Conservation (phyloP, 2,329 filamentous ascomycete genomes). For the Emmonsia crescens region DNA sequence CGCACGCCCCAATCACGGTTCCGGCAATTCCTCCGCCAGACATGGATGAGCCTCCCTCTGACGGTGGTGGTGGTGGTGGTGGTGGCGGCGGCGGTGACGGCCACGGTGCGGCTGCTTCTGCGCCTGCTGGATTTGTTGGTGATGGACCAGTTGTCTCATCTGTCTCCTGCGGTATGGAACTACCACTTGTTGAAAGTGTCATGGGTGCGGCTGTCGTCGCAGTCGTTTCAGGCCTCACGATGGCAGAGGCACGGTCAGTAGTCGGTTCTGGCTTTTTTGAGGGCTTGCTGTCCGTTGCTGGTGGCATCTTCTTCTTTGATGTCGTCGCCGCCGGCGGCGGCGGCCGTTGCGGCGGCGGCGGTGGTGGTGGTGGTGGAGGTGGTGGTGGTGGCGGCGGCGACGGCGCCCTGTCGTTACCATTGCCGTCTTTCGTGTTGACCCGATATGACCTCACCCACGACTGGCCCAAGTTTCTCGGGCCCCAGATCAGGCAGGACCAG, state of each 20-base stretch:
- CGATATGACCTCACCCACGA: conserved; percentile 1
- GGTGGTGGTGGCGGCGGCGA: background rate
- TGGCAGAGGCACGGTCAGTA: background rate
- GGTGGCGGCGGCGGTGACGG: background rate
- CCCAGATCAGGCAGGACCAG: conserved; percentile 8
- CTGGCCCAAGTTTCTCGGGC: conserved; percentile 5
- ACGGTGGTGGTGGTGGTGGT: background rate
- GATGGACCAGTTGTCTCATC: background rate
- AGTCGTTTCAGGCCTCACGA: background rate
- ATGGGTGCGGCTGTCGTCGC: background rate
- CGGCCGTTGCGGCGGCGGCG: background rate
- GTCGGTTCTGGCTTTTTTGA: background rate
- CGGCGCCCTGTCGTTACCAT: background rate
- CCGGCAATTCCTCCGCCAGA: conserved; percentile 3
- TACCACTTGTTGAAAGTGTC: background rate
- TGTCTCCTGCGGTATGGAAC: background rate
- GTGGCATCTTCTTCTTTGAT: background rate
- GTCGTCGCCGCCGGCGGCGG: background rate
- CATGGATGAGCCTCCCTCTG: background rate
- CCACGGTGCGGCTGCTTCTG: background rate
- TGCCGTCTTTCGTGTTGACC: conserved; percentile 4
- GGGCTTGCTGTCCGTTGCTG: background rate
- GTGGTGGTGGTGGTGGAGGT: background rate
- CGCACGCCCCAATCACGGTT: background rate
- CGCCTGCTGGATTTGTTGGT: background rate